phyloP scores from a whole-genome alignment of 2,329 filamentous ascomycete genomes.

The Ceratocystis albifundus region DNA sequence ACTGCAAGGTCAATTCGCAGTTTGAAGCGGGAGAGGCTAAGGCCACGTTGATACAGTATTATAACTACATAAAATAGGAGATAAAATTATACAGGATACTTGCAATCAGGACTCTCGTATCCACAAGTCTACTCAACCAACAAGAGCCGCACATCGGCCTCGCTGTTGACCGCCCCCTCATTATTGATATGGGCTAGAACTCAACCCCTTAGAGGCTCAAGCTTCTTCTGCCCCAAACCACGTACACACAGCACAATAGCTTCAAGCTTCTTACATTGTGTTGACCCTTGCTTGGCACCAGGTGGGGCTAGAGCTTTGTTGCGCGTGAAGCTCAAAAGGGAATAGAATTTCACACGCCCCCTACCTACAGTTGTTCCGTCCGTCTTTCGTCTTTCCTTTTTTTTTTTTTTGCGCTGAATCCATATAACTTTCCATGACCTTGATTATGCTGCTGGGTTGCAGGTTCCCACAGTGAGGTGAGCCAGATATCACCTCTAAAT shows the following conservation, averaged over 20 bases:
- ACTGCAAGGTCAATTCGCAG: not conserved
- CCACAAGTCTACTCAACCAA: not conserved
- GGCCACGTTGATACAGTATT: not conserved
- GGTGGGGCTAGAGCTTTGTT: constrained; percentile 12
- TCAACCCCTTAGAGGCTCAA: not conserved
- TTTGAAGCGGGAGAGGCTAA: not conserved
- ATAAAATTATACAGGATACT: not conserved
- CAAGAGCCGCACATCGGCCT: not conserved
- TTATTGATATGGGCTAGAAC: not conserved
- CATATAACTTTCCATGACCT: not conserved
- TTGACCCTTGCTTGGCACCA: constrained; percentile 5
- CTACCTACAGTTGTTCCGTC: not conserved
- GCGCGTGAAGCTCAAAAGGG: not conserved
- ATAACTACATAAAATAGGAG: not conserved
- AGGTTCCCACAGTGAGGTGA: not conserved
- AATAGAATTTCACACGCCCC: not conserved
- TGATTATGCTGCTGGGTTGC: not conserved
- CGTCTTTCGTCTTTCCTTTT: not conserved
- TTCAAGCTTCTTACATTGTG: constrained; percentile 9
- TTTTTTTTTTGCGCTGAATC: not conserved
- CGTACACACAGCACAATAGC: not conserved
- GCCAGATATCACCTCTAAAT: not conserved
- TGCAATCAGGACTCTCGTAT: constrained; percentile 6
- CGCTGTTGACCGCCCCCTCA: not conserved
- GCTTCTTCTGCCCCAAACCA: not conserved